Percentiles rank a stretch among this genome's conserved stretches.
Conservation (phyloP, 495 filamentous ascomycete genomes). For the Pseudoneurospora amorphoporcata region DNA sequence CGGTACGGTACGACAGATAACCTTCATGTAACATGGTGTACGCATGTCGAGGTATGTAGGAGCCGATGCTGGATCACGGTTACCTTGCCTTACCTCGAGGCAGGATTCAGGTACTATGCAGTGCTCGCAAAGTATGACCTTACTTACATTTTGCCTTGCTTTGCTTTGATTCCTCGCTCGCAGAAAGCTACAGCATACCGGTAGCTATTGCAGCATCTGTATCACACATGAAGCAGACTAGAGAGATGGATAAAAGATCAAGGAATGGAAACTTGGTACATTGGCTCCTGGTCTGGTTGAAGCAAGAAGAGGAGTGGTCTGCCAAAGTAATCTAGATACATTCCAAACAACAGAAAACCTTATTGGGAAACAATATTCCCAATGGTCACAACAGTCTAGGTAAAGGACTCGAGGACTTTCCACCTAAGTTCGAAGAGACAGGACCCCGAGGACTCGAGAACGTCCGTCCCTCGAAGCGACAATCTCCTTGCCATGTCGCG, state of each 20-base stretch:
- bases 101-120: background rate
- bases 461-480: background rate
- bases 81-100: background rate
- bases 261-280: no score
- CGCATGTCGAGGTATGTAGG: background rate
- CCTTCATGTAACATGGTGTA: background rate
- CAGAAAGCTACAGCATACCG: background rate
- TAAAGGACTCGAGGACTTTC: no score
- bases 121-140: background rate
- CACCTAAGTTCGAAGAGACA: background rate
- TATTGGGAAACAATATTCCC: no score
- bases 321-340: no score
- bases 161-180: background rate
- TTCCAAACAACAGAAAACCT: no score
- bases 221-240: background rate
- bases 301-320: no score
- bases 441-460: background rate
- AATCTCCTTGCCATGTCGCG: no score
- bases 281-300: no score
- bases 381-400: no score
- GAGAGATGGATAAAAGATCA: no score
- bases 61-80: background rate
- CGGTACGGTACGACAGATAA: background rate
- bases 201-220: background rate
- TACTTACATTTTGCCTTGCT: background rate